Evolutionary conservation across 805 yeast genomes (phyloP), one percentile per base, ranked within the genome.

Genomic region (Pichia paraexigua): DNA sequence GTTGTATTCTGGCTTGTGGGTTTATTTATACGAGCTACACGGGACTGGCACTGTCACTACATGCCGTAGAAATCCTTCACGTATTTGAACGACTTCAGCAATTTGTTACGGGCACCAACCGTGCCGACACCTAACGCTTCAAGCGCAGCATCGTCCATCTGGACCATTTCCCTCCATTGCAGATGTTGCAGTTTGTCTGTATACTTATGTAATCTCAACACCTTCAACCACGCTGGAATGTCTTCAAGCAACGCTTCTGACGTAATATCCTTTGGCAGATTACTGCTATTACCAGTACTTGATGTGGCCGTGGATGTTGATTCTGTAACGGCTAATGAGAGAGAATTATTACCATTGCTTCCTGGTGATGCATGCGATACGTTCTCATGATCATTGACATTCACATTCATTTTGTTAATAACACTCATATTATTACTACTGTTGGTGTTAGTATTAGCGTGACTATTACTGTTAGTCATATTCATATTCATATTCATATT

Each of bases 51-150:
- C 7, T 24, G 25, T 30, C n/a, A 13, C 21, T 27, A 45, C 51
- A 50, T 58, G 20, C 62, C 66, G 47, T 61, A 66, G 28, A 59
- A 73, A 72, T 77, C 84, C 61, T 80, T 81, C 44, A 92, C 96
- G 51, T 83, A 84, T 54, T 82, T 87, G 71, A 94, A 94, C 39
- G 96, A 95, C 71, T 94, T 94, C 61, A 94, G 71, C 66, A 94
- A 77, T 70, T 94, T 94, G 52, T 97, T 79, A 56, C 99, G 76
- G 0, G 99, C 99, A 8, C 99, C 99, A 58, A 94, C 75, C 0
- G 99, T 97, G 58, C 82, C 79, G 41, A 94, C 97, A 8, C 99
- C 99, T 52, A 82, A 75, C 4, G 74, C 75, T 57, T 84, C 89
- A 60, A 94, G 74, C 52, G 81, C 78, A 5, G 70, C 76, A 64